phyloP scores from a whole-genome alignment of 805 yeast genomes.

The Cyberlindnera japonica region DNA sequence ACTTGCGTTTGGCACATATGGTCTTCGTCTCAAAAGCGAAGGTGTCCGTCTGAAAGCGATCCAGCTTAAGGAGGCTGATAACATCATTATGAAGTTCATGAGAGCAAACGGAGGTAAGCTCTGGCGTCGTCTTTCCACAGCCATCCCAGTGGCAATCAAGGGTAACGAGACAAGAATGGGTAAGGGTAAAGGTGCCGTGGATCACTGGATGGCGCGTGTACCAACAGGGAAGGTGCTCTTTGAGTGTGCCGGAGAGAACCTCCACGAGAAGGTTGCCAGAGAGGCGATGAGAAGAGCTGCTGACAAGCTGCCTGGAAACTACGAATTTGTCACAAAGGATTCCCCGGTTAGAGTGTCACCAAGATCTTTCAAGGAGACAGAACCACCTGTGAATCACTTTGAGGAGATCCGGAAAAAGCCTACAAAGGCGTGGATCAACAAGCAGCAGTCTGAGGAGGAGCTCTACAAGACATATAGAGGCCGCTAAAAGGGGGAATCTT shows the following conservation, averaged over 20 bases:
- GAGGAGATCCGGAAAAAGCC: constrained; percentile 57
- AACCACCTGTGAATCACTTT: constrained; percentile 48
- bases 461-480: constrained; percentile 61
- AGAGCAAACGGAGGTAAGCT: constrained; percentile 74
- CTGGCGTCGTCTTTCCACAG: constrained; percentile 77
- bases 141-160: constrained; percentile 88
- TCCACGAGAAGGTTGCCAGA: constrained; percentile 86
- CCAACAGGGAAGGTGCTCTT: constrained; percentile 93
- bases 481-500: constrained; percentile 44
- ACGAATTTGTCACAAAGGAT: constrained; percentile 71
- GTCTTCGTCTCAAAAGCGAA: constrained; percentile 82
- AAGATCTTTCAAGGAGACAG: constrained; percentile 44
- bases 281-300: constrained; percentile 90
- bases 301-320: constrained; percentile 87
- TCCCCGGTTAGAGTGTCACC: constrained; percentile 72
- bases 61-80: constrained; percentile 89
- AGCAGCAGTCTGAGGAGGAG: constrained; percentile 44
- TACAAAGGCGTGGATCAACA: constrained; percentile 56
- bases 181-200: constrained; percentile 97
- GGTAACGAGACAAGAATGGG: constrained; percentile 99
- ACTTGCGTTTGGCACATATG: constrained; percentile 76
- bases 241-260: constrained; percentile 69
- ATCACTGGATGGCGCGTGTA: constrained; percentile 94
- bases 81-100: constrained; percentile 75
- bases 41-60: constrained; percentile 84